These are phyloP conservation scores for Marasmius sp. DNA, from an alignment of 1,284 basidiomycete species.

Conservation along the genomic window DNA sequence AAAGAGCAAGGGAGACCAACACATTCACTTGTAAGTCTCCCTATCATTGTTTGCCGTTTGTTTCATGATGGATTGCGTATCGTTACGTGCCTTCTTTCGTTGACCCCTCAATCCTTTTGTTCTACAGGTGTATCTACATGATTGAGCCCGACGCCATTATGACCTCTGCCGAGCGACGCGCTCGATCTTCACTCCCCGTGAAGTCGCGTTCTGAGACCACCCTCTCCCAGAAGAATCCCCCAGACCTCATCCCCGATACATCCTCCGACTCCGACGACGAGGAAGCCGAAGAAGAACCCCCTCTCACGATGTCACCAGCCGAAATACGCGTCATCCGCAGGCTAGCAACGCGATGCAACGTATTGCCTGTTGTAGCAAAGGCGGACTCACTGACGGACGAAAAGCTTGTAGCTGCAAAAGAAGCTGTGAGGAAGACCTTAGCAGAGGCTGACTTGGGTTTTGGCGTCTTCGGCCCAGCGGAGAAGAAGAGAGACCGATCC, in stretches of 20 bases:
- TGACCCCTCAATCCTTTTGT: slow-evolving; percentile 19
- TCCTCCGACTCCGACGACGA: slow-evolving; percentile 36
- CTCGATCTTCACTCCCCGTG: slow-evolving; percentile 44
- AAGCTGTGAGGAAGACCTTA: slow-evolving; percentile 64
- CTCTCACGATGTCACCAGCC: slow-evolving; percentile 66
- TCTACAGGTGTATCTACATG: slow-evolving; percentile 73
- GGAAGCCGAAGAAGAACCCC: slow-evolving; percentile 47
- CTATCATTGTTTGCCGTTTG: background rate
- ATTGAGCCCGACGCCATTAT: slow-evolving; percentile 74
- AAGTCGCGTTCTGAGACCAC: slow-evolving; percentile 63
- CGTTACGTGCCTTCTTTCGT: background rate
- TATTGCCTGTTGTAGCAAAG: slow-evolving; percentile 75
- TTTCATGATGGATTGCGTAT: too few species aligned
- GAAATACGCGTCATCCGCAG: slow-evolving; percentile 76
- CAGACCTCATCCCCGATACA: slow-evolving; percentile 52
- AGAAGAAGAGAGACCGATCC: slow-evolving; percentile 16
- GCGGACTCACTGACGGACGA: slow-evolving; percentile 79
- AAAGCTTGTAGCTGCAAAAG: slow-evolving; percentile 63
- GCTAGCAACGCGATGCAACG: slow-evolving; percentile 67
- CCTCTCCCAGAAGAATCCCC: slow-evolving; percentile 46
- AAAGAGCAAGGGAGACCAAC: slow-evolving; percentile 81
- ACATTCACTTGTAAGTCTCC: slow-evolving; percentile 72
- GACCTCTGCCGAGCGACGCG: slow-evolving; percentile 48
- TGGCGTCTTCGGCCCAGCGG: slow-evolving; percentile 63
- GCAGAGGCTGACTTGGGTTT: slow-evolving; percentile 65